Evolutionary conservation across 2,329 filamentous ascomycete species (phyloP), one percentile per base, ranked within the genome.

Genomic region (Clonostachys rhizophaga): DNA sequence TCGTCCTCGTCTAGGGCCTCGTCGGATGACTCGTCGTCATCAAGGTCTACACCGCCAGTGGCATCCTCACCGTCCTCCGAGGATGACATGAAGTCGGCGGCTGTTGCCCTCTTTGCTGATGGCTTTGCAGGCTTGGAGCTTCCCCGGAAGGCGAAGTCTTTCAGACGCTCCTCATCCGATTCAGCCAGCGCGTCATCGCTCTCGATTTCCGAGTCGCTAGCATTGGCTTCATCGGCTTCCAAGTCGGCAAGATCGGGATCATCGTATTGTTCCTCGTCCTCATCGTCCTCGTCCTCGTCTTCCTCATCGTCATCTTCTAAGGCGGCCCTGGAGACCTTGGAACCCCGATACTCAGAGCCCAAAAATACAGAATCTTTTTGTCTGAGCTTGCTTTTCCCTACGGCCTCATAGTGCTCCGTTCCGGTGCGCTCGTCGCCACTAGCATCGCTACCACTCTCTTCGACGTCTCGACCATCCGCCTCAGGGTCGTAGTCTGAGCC

Each of bases 351-450:
- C 60, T 89, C 80, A 13, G 86, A 84, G 1, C 91, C 92, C 2
- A 96, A 73, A 0, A 80, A 69, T 16, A 85, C 68, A 20, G 78
- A 76, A 34, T 89, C 83, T 49, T 83, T 83, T 60, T 89, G 85
- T 53, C 90, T 83, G 55, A 96, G 72, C 63, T 88, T 92, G 70
- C 87, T 94, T 74, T 91, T 94, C 17, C 85, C 87, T 34, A 96
- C 89, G 45, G 78, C 68, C 40, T 87, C 79, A 62, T 97, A 97
- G 63, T 97, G 92, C 58, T 96, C 92, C 34, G 91, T 87, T 17
- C 87, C 90, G 11, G 76, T 75, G 50, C 79, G 68, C 43, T 75
- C 74, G 30, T 76, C 70, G 55, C 34, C 47, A 56, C 74, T 75
- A 14, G 66, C 71, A 16, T 70, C 71, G 53, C 70, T 76, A 33